These are phyloP conservation scores for Melanomma pulvis-pyrius DNA, from an alignment of 495 filamentous ascomycete genomes.

Conservation along the genomic window DNA sequence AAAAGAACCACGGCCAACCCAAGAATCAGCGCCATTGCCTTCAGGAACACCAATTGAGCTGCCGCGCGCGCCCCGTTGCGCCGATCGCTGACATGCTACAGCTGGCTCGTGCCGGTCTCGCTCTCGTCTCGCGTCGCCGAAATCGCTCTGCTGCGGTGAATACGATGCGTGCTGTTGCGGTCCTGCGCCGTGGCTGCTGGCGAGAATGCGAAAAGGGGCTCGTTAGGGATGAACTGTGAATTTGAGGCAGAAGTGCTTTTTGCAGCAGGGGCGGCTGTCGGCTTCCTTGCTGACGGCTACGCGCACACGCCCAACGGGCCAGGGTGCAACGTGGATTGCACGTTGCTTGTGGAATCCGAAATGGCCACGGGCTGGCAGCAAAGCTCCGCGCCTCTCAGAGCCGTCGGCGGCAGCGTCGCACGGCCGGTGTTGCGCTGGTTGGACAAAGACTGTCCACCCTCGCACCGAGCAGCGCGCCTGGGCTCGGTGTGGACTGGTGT, in stretches of 20 bases:
- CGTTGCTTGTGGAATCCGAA: constrained; percentile 31
- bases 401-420: constrained; percentile 9
- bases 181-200: neutral
- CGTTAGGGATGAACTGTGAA: neutral
- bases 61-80: neutral
- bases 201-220: constrained; percentile 11
- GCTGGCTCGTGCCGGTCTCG: neutral
- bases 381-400: constrained; percentile 27
- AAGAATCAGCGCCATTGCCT: neutral
- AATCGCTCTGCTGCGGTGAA: neutral
- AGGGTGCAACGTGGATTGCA: constrained; percentile 40
- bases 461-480: neutral
- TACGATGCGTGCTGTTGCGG: neutral
- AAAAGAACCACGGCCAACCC: neutral
- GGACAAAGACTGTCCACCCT: neutral
- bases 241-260: neutral
- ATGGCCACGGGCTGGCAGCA: constrained; percentile 18
- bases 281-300: constrained; percentile 9
- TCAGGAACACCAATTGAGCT: neutral
- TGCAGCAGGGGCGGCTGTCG: neutral
- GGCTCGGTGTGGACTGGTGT: too few species aligned
- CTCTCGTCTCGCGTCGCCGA: neutral
- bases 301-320: constrained; percentile 12
- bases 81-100: neutral
- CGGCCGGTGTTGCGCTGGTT: constrained; percentile 14